phyloP scores from a whole-genome alignment of 371 early-diverging fungal genomes.

The Saksenaea vasiformis region DNA sequence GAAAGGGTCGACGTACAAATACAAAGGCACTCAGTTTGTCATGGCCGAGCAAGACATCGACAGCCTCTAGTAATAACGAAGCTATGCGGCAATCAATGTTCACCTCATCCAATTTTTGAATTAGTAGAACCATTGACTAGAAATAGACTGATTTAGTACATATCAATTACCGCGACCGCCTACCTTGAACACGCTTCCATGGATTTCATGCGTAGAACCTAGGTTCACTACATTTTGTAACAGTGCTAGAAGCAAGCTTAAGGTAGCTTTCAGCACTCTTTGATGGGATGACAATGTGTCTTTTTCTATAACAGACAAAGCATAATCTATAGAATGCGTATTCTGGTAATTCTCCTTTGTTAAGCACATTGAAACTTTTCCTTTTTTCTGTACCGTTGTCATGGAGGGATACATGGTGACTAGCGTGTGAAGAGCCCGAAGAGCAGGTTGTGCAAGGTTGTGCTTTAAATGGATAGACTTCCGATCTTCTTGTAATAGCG shows the following conservation, averaged over 20 bases:
- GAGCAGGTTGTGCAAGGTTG: background rate
- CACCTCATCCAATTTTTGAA: constrained; percentile 33
- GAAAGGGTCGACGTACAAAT: constrained; percentile 27
- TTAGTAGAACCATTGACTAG: constrained; percentile 34
- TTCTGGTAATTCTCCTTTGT: background rate
- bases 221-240: constrained; percentile 30
- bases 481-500: background rate
- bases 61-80: constrained; percentile 41
- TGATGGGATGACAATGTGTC: constrained; percentile 39
- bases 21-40: constrained; percentile 32
- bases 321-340: constrained; percentile 16
- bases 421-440: background rate
- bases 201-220: constrained; percentile 24
- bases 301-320: constrained; percentile 35
- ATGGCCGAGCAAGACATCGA: constrained; percentile 44
- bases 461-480: background rate
- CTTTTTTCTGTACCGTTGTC: background rate
- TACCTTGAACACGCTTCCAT: constrained; percentile 28
- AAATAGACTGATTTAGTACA: background rate
- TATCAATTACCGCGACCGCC: background rate
- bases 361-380: background rate
- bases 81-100: constrained; percentile 41
- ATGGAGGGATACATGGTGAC: background rate
- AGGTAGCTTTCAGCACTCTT: constrained; percentile 46
- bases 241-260: constrained; percentile 35